These are phyloP conservation scores for Lipomyces sp. DNA, from an alignment of 805 yeast species.

Conservation along the genomic window DNA sequence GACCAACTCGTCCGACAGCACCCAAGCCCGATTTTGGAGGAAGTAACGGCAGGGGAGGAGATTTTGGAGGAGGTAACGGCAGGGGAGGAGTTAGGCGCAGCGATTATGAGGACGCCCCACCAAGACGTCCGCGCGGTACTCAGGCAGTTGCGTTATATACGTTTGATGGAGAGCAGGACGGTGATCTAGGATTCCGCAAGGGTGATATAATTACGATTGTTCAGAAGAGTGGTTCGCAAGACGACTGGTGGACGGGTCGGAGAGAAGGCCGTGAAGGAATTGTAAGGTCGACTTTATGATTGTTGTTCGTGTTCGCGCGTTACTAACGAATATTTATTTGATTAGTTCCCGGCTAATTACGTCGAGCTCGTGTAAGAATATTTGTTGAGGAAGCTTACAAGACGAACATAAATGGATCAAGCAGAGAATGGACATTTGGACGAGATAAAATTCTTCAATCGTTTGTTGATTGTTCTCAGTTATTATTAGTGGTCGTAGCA, in stretches of 20 bases:
- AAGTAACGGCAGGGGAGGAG: slow-evolving; percentile 11
- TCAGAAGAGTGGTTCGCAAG: slow-evolving; percentile 83
- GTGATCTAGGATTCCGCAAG: slow-evolving; percentile 89
- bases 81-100: slow-evolving; percentile 10
- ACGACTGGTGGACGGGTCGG: slow-evolving; percentile 99
- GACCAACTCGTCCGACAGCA: slow-evolving; percentile 51
- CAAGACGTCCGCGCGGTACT: slow-evolving; percentile 48
- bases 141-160: slow-evolving; percentile 90
- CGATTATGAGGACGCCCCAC: slow-evolving; percentile 1
- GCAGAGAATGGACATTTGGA: background rate
- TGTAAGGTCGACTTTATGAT: slow-evolving; percentile 9
- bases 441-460: too few species aligned
- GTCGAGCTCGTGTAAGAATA: slow-evolving; percentile 68
- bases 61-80: slow-evolving; percentile 40
- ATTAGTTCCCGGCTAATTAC: slow-evolving; percentile 87
- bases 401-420: background rate
- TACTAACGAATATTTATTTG: background rate
- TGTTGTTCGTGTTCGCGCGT: background rate
- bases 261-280: slow-evolving; percentile 84
- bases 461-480: too few species aligned
- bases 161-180: slow-evolving; percentile 90
- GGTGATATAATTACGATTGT: slow-evolving; percentile 90
- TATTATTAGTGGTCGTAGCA: too few species aligned
- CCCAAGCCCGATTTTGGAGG: slow-evolving; percentile 50
- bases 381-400: background rate